Conservation (phyloP, 2,329 filamentous ascomycete genomes). For the Xylariaceae sp. region DNA sequence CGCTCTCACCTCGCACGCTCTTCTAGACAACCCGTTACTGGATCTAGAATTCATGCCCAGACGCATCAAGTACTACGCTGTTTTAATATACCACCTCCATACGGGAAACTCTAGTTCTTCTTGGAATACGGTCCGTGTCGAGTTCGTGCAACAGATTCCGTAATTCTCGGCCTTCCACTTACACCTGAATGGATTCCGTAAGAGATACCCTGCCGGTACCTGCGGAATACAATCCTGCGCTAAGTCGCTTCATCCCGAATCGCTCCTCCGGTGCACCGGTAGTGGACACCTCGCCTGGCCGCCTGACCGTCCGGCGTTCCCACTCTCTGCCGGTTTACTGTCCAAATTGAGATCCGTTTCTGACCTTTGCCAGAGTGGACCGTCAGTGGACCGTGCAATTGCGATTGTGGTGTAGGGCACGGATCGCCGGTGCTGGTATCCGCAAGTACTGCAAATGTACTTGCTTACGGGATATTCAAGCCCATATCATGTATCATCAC, state of each 20-base stretch:
- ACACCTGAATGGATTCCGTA: no score
- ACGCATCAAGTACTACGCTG: neutral
- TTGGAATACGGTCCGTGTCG: neutral
- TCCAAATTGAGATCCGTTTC: neutral
- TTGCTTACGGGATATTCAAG: no score
- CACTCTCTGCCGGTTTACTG: neutral
- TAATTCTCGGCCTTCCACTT: neutral
- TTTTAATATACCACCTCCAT: neutral
- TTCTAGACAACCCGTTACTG: neutral
- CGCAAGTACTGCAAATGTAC: no score
- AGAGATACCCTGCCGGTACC: no score
- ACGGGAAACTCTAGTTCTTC: neutral
- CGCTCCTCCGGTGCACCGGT: neutral
- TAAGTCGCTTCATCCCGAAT: neutral
- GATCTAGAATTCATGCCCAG: neutral
- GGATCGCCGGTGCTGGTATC: no score
- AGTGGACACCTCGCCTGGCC: neutral
- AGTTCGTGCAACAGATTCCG: neutral
- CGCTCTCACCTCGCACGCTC: neutral
- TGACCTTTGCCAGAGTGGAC: neutral
- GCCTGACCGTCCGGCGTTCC: neutral
- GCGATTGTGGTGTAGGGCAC: neutral
- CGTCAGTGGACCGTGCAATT: neutral
- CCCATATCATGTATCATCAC: no score
- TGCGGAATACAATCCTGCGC: neutral